A percentile compares a stretch with the other conserved stretches of the same genome.
phyloP scores from a whole-genome alignment of 2,329 filamentous ascomycete genomes.

The Fusarium mexicanum region DNA sequence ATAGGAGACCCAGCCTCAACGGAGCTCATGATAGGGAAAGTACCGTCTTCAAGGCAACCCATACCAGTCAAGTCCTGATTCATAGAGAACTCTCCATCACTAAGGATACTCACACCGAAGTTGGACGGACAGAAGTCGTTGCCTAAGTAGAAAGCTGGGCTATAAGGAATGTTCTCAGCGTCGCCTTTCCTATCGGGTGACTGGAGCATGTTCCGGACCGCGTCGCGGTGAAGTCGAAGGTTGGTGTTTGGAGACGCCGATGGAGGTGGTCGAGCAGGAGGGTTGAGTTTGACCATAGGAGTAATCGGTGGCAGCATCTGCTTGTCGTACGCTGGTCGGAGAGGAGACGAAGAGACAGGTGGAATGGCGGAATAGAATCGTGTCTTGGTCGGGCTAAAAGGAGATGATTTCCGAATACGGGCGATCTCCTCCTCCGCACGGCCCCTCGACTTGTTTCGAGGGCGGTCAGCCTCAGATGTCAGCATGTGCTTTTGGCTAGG shows the following conservation, averaged over 20 bases:
- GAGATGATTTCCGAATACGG: constrained; percentile 89
- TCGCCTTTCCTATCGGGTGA: constrained; percentile 68
- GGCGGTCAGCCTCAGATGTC: constrained; percentile 83
- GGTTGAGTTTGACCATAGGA: constrained; percentile 83
- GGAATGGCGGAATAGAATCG: constrained; percentile 63
- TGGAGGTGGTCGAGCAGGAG: constrained; percentile 63
- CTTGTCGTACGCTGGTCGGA: constrained; percentile 64
- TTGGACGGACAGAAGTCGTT: constrained; percentile 62
- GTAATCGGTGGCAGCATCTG: constrained; percentile 82
- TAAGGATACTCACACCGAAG: constrained; percentile 55
- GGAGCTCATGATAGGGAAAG: constrained; percentile 55
- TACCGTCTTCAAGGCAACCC: constrained; percentile 44
- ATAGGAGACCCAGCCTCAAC: constrained; percentile 70
- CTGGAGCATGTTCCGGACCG: constrained; percentile 82
- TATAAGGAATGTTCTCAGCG: constrained; percentile 66
- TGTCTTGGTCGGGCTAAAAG: constrained; percentile 85
- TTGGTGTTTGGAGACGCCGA: constrained; percentile 95
- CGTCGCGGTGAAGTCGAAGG: constrained; percentile 85
- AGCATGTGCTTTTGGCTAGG: constrained; percentile 73
- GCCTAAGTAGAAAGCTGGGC: constrained; percentile 73
- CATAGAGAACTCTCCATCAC: constrained; percentile 69
- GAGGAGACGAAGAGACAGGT: constrained; percentile 73
- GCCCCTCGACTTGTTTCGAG: constrained; percentile 79
- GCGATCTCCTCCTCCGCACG: constrained; percentile 96
- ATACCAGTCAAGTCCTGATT: constrained; percentile 57